Percentiles rank a stretch among this genome's conserved stretches.
Conservation (phyloP, 2,329 filamentous ascomycete species). For the Pseudopithomyces chartarum region DNA sequence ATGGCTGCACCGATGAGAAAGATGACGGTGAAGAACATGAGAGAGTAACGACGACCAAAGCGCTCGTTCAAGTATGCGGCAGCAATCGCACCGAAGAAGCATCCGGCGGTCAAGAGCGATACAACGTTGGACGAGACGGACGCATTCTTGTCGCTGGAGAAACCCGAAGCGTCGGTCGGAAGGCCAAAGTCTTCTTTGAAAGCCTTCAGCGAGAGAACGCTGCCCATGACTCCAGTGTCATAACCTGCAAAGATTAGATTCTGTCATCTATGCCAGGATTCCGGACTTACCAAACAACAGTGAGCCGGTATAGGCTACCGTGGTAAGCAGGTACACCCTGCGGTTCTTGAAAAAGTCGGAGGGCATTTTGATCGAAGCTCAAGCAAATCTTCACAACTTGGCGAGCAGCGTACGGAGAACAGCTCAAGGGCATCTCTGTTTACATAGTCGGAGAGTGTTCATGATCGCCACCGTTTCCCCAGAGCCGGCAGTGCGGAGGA, state of each 20-base stretch:
- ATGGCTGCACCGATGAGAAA: slow-evolving; percentile 45
- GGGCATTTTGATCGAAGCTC: slow-evolving; percentile 11
- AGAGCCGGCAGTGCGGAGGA: background rate
- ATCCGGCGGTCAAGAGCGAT: slow-evolving; percentile 77
- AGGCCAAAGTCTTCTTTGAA: slow-evolving; percentile 51
- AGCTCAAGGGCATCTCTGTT: background rate
- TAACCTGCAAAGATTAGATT: slow-evolving; percentile 35
- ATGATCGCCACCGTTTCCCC: background rate
- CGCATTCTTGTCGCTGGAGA: slow-evolving; percentile 41
- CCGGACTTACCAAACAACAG: slow-evolving; percentile 47
- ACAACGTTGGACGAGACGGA: slow-evolving; percentile 68
- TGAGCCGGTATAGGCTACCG: slow-evolving; percentile 51
- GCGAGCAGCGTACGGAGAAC: background rate
- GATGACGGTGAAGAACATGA: slow-evolving; percentile 50
- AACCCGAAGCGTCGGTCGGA: slow-evolving; percentile 36
- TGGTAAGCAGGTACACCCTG: slow-evolving; percentile 51
- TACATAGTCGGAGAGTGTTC: background rate
- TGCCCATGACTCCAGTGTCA: slow-evolving; percentile 51
- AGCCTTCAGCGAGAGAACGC: slow-evolving; percentile 45
- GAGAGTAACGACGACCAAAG: slow-evolving; percentile 52
- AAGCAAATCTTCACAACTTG: background rate
- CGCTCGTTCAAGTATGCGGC: slow-evolving; percentile 51
- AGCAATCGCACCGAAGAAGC: slow-evolving; percentile 70
- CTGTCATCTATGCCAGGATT: background rate
- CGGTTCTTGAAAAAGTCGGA: slow-evolving; percentile 47